These are phyloP conservation scores for Fusarium siculi DNA, from an alignment of 2,329 filamentous ascomycete genomes.

Conservation along the genomic window DNA sequence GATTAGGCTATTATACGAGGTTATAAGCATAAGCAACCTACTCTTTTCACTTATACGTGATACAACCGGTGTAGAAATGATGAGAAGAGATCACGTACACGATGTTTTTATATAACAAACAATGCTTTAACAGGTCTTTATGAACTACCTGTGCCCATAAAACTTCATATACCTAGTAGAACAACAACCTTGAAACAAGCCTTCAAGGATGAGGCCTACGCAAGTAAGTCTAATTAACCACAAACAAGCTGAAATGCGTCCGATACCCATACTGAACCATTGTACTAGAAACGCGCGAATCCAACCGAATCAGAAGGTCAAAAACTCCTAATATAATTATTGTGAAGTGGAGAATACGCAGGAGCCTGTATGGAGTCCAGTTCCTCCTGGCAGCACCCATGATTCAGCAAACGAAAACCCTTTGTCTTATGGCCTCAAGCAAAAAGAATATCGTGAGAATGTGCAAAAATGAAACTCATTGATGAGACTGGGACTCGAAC, in stretches of 20 bases:
- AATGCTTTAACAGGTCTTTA: background rate
- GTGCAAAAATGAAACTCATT: constrained; percentile 28
- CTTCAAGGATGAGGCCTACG: background rate
- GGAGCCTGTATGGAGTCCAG: background rate
- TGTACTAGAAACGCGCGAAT: constrained; percentile 3
- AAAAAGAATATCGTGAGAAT: constrained; percentile 9
- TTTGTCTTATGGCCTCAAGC: background rate
- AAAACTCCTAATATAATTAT: constrained; percentile 28
- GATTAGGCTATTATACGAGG: background rate
- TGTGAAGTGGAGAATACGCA: background rate
- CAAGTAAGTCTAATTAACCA: constrained; percentile 4
- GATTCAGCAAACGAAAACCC: background rate
- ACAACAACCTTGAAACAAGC: background rate
- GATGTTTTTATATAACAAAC: fast-evolving
- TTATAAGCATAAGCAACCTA: background rate
- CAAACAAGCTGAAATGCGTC: background rate
- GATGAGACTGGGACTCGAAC: constrained; percentile 45
- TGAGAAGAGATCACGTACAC: background rate
- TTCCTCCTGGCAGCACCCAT: background rate
- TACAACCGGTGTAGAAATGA: no score
- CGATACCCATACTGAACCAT: constrained; percentile 9
- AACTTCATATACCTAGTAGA: no score
- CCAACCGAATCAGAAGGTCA: constrained; percentile 6
- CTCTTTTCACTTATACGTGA: background rate
- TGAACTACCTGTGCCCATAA: background rate